A percentile compares a stretch with the other conserved stretches of the same genome.
phyloP scores from a whole-genome alignment of 257 asterid genomes.

The Paulownia fortunei region DNA sequence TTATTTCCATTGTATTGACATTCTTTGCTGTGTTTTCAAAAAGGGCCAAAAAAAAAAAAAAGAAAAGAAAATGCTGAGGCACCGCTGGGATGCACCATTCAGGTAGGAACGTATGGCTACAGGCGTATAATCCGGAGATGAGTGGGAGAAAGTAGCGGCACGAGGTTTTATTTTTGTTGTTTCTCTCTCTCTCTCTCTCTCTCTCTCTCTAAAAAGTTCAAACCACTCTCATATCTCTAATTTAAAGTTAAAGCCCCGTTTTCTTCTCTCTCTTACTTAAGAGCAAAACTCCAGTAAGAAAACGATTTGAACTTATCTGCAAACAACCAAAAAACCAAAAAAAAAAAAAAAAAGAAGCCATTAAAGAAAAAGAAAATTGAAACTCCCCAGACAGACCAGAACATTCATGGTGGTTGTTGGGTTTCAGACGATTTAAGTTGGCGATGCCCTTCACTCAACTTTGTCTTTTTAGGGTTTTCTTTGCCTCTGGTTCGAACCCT shows the following conservation, averaged over 20 bases:
- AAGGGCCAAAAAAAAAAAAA: neutral
- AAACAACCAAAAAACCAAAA: neutral
- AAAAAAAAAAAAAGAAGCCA: constrained; percentile 7
- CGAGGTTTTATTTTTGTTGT: constrained; percentile 42
- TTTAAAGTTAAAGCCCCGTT: neutral
- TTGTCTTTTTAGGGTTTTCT: constrained; percentile 25
- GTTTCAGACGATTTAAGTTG: constrained; percentile 34
- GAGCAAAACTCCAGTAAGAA: constrained; percentile 38
- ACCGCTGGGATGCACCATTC: constrained; percentile 72
- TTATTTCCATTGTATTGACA: neutral
- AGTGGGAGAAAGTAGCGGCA: constrained; percentile 61
- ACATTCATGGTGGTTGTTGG: constrained; percentile 55
- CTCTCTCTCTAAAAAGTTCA: constrained; percentile 1
- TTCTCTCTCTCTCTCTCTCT: constrained; percentile 27
- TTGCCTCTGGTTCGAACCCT: neutral
- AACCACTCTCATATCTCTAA: neutral
- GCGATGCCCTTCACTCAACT: constrained; percentile 15
- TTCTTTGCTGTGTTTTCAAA: constrained; percentile 21
- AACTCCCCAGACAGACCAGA: constrained; percentile 42
- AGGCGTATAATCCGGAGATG: constrained; percentile 67
- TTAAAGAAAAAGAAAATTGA: constrained; percentile 3
- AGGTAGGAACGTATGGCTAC: constrained; percentile 64
- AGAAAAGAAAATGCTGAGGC: constrained; percentile 44
- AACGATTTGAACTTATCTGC: constrained; percentile 67
- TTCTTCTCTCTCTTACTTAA: constrained; percentile 45